Evolutionary conservation across 2,329 filamentous ascomycete genomes (phyloP), one percentile per base, ranked within the genome.

Genomic region (Colletotrichum lupini): DNA sequence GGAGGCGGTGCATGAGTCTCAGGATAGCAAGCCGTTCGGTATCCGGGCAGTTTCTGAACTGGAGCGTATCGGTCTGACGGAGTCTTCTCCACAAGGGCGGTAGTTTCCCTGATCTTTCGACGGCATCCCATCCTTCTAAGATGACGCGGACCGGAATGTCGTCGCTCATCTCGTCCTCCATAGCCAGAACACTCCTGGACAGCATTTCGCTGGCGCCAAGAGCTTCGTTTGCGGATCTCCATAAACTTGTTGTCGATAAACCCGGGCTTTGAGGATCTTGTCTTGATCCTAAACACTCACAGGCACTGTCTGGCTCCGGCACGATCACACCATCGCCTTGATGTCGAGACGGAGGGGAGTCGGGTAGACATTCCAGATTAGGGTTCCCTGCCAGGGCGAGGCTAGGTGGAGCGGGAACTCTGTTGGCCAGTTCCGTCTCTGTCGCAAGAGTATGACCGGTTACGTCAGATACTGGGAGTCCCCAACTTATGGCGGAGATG

Each of bases 101-200:
- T 71, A 80, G 72, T 22, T 72, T 76, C 1, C 76, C 77, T 4
- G 73, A 71, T 16, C 65, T 55, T 24, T 80, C 77, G 7, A 80
- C 67, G 24, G 73, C 77, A n/a, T 79, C 75, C 79, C 79, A 79
- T 4, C 79, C 79, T 35, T 80, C 75, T 0, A 80, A 1, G 0
- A 80, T 19, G 3, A 77, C 78, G 14, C 78, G 74, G 1, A 80
- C 49, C 0, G 79, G 76, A 5, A 75, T 76, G 22, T 80, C 78
- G 24, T 80, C 75, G 5, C 73, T 73, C 24, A 72, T 72, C 5
- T 74, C 73, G 24, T 80, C 76, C 7, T 79, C 75, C 30, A 65
- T 42, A 19, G 26, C 55, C 1, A 72, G 37, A 12, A 61, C 35
- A 0, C 72, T 69, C 0, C 46, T n/a, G 0, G 75, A 63, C 0